A percentile compares a stretch with the other conserved stretches of the same genome.
Evolutionary conservation across 2,329 filamentous ascomycete genomes (phyloP).

Genomic region (Beauveria caledonica): DNA sequence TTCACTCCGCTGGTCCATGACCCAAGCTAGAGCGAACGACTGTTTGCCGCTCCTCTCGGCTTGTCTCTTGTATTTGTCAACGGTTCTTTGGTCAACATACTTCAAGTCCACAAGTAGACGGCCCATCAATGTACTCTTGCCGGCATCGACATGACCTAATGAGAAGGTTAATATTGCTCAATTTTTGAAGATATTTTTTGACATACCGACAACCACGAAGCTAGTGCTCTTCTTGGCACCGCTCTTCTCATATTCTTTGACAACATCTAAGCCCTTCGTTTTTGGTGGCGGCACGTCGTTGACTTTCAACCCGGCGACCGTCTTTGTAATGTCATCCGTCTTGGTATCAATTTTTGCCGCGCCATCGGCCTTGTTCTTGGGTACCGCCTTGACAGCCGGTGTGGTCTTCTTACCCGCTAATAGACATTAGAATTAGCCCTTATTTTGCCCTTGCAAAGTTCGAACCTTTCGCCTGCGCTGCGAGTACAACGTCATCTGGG

Average conservation of each 20-base stretch:
- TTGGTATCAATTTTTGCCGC: slow-evolving; percentile 15
- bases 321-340: slow-evolving; percentile 19
- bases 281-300: slow-evolving; percentile 49
- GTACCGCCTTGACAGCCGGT: slow-evolving; percentile 27
- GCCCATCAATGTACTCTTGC: slow-evolving; percentile 96
- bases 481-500: slow-evolving; percentile 81
- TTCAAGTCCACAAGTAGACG: slow-evolving; percentile 83
- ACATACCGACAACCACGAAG: slow-evolving; percentile 83
- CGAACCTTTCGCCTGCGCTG: slow-evolving; percentile 87
- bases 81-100: slow-evolving; percentile 76
- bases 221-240: slow-evolving; percentile 73
- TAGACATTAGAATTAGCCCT: slow-evolving; percentile 44
- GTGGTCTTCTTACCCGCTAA: slow-evolving; percentile 46
- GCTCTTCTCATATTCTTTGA: slow-evolving; percentile 69
- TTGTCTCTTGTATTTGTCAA: slow-evolving; percentile 82
- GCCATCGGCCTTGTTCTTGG: slow-evolving; percentile 32
- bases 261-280: slow-evolving; percentile 76
- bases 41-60: slow-evolving; percentile 88
- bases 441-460: slow-evolving; percentile 42
- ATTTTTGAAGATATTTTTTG: slow-evolving; percentile 11
- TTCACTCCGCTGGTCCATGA: slow-evolving; percentile 85
- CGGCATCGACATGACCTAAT: slow-evolving; percentile 88
- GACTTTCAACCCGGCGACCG: slow-evolving; percentile 31
- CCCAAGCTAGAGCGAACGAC: slow-evolving; percentile 95
- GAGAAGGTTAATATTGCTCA: slow-evolving; percentile 13